A percentile compares a stretch with the other conserved stretches of the same genome.
Evolutionary conservation across 805 yeast genomes (phyloP).

Genomic region (Starmera amethionina): DNA sequence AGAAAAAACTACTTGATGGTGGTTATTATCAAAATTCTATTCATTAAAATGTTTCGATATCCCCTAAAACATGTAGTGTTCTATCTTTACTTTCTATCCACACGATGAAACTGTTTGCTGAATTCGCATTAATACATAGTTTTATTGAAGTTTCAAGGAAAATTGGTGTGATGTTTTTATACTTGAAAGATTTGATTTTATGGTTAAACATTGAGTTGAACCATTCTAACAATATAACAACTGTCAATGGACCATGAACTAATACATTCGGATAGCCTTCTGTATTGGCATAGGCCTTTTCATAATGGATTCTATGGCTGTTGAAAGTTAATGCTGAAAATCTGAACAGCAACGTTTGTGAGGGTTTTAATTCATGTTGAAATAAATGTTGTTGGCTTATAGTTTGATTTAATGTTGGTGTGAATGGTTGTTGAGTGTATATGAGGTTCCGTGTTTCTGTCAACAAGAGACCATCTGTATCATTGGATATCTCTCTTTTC

Average conservation of each 20-base stretch:
- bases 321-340: constrained; percentile 75
- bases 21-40: constrained; percentile 16
- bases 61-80: constrained; percentile 6
- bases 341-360: constrained; percentile 39
- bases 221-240: constrained; percentile 52
- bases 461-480: constrained; percentile 18
- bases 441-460: constrained; percentile 51
- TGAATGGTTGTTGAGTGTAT: constrained; percentile 38
- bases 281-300: constrained; percentile 38
- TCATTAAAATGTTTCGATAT: constrained; percentile 2
- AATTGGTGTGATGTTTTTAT: constrained; percentile 34
- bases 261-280: constrained; percentile 58
- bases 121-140: constrained; percentile 9
- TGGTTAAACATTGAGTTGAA: constrained; percentile 17
- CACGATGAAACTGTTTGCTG: constrained; percentile 3
- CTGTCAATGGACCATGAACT: constrained; percentile 76
- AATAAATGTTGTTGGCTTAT: constrained; percentile 11
- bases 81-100: constrained; percentile 14
- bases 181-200: constrained; percentile 22
- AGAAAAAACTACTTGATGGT: constrained; percentile 16
- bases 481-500: constrained; percentile 33
- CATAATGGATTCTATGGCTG: constrained; percentile 78
- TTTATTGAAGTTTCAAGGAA: constrained; percentile 25
- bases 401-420: not conserved
- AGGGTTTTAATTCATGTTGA: constrained; percentile 24